Conservation (phyloP, 2,329 filamentous ascomycete species). For the Dactylellina drechsleri region DNA sequence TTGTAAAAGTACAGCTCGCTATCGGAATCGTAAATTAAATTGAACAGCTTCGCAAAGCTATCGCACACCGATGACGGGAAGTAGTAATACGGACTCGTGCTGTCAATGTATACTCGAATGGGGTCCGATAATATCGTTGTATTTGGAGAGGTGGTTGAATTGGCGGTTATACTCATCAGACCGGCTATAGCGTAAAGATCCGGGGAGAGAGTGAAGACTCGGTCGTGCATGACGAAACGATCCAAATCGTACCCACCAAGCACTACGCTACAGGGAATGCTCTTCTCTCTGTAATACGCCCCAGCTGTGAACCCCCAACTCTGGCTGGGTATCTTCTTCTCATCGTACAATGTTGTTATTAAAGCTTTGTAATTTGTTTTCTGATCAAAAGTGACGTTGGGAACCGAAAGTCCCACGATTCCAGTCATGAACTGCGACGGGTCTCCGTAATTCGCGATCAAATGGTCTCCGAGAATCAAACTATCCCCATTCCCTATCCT, state of each 20-base stretch:
- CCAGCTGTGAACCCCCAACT: conserved; percentile 25
- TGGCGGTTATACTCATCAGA: conserved; percentile 59
- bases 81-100: conserved; percentile 62
- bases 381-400: conserved; percentile 23
- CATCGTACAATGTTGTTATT: conserved; percentile 13
- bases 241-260: conserved; percentile 60
- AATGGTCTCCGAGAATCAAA: conserved; percentile 23
- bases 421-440: conserved; percentile 26
- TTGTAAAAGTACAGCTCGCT: conserved; percentile 61
- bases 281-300: conserved; percentile 14
- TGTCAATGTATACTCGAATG: conserved; percentile 61
- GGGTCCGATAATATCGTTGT: conserved; percentile 56
- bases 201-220: conserved; percentile 59
- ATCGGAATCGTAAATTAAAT: conserved; percentile 60
- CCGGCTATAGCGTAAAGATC: conserved; percentile 60
- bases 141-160: conserved; percentile 57
- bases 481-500: conserved; percentile 25
- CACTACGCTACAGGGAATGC: conserved; percentile 31
- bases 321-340: conserved; percentile 27
- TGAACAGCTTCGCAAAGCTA: conserved; percentile 61
- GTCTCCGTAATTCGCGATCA: conserved; percentile 23
- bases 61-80: conserved; percentile 61
- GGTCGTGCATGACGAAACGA: conserved; percentile 58
- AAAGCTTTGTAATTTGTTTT: conserved; percentile 17
- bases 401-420: conserved; percentile 20